phyloP scores from a whole-genome alignment of 805 yeast species.

The Metschnikowia similis region DNA sequence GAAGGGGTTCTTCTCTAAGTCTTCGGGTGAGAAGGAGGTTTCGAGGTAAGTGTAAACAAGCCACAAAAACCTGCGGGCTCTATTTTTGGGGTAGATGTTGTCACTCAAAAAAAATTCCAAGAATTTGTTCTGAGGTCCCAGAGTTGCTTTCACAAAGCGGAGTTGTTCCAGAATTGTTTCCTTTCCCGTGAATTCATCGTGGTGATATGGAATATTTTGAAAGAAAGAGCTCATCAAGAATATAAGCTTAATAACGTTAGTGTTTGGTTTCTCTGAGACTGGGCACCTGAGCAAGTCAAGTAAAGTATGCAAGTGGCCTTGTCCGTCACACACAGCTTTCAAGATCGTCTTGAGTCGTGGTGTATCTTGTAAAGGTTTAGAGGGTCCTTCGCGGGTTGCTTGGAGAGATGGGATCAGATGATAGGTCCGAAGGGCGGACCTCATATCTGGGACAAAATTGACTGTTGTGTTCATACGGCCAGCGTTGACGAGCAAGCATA shows the following conservation, averaged over 20 bases:
- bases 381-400: slow-evolving; percentile 49
- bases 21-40: slow-evolving; percentile 55
- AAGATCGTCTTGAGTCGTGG: slow-evolving; percentile 87
- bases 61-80: slow-evolving; percentile 80
- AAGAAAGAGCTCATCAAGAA: slow-evolving; percentile 69
- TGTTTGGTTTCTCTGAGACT: slow-evolving; percentile 44
- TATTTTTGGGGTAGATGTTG: slow-evolving; percentile 54
- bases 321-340: slow-evolving; percentile 79
- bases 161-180: slow-evolving; percentile 6
- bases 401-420: slow-evolving; percentile 92
- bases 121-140: slow-evolving; percentile 39
- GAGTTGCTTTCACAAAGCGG: slow-evolving; percentile 6
- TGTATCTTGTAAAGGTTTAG: slow-evolving; percentile 86
- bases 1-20: slow-evolving; percentile 56
- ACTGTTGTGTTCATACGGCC: slow-evolving; percentile 95
- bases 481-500: slow-evolving; percentile 81
- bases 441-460: slow-evolving; percentile 93
- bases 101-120: slow-evolving; percentile 71
- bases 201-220: slow-evolving; percentile 43
- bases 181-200: slow-evolving; percentile 13
- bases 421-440: slow-evolving; percentile 85
- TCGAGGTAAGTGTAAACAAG: slow-evolving; percentile 75
- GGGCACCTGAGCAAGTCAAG: slow-evolving; percentile 42
- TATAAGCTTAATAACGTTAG: slow-evolving; percentile 61
- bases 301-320: slow-evolving; percentile 44